Base-by-base conservation (phyloP, 2,329 filamentous ascomycete species). In the Diaporthe batatas region DNA sequence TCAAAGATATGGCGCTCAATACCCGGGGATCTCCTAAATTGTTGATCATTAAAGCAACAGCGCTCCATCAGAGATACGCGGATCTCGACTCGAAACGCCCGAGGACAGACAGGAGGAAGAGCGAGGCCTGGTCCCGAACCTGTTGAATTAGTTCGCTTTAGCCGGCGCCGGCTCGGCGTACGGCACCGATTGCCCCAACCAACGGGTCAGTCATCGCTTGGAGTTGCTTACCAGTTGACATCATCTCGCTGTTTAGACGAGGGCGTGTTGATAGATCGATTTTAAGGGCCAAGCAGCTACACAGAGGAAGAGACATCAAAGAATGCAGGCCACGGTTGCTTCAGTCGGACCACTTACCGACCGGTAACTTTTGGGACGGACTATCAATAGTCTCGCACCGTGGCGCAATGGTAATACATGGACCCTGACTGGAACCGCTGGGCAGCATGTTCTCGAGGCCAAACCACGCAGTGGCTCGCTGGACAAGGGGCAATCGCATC, bases 161-260 rank as follows among this genome's bases (percentile, higher is more conserved):
- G 5, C 29, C 44, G 62, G 62, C 3, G 32, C 62, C 62, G 62
- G 29, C 21, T 36, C 62, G 62, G 62, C 44, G 14, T 1, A 25
- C 47, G 47, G 62, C 62, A 53, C 47, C 62, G 47, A 67, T 18
- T 32, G n/a, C 14, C 32, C 47, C 62, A 53, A 51, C 32, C 8
- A n/a, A 53, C 32, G 47, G 47, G 32, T 49, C 51, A 23, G n/a
- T 67, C 47, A 16, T 53, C 47, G 7, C 14, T 29, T 39, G 32
- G 47, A 23, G 62, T 25, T 36, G 25, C 32, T 12, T 12, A 47
- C 36, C 32, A 21, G n/a, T 67, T 67, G 47, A 67, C 47, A 67
- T 53, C 47, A 67, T 67, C 62, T 53, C n/a, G 12, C 25, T 67
- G 51, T n/a, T 32, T 39, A 14, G 32, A 53, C 47, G 21, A 18